Base-by-base conservation (phyloP, 179 eudicot genomes). In the Amaranthus tricolor region DNA sequence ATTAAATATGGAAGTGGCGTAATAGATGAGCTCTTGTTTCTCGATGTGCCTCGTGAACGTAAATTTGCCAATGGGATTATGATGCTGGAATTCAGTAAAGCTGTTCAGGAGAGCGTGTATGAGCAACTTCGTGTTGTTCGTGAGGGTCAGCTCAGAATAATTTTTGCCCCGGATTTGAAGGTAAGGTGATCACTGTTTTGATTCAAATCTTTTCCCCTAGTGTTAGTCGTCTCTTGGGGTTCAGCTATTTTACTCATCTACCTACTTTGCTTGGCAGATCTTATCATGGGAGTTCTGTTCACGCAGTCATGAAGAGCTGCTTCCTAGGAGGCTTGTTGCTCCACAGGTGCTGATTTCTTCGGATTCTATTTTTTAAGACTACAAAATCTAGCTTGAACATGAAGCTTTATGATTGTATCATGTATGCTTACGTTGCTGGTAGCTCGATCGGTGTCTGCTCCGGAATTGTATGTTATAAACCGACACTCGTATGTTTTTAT, bases 251-350 rank as follows among this genome's bases (percentile, higher is more conserved):
- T 31, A 7, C 51, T n/a, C 24, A 20, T 51, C 47, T 52, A 16
- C 43, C 20, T 78, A 66, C 51, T 58, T 60, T 66, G 12, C 44
- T 73, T 72, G 44, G 72, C 83, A 94, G 97, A 94, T 94, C 79
- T 76, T 92, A 57, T 89, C 98, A 71, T 94, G 98, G 98, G 98
- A 94, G 74, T 94, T 92, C 73, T 94, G 98, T 88, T 96, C 93
- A 52, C 86, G 90, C 56, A 91, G 93, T n/a, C 98, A 94, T 72
- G 98, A 94, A 78, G 98, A 94, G 73, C 88, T 94, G 70, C 91
- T 94, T 81, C 90, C 95, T 45, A 89, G 97, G 62, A 86, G 91
- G 75, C 66, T 94, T 83, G 93, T 94, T 68, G 93, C 94, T 24
- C 94, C 98, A 55, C 97, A 92, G 97, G 98, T 94, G 87, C 62